phyloP scores from a whole-genome alignment of 108 stramenopile species.

The Stephanodiscus triporus region DNA sequence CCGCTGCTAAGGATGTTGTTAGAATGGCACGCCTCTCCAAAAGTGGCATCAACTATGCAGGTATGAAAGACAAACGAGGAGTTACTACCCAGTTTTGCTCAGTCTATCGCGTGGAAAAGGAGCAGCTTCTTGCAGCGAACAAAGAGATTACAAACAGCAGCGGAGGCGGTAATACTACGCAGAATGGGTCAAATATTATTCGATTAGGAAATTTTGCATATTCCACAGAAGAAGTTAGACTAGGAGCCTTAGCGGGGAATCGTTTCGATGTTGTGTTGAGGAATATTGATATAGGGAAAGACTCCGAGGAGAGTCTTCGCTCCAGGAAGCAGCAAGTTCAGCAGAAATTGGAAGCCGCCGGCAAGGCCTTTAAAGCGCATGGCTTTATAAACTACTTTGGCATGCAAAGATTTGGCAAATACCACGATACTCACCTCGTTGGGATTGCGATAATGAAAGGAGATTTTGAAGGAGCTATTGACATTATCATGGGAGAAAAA shows the following conservation, averaged over 20 bases:
- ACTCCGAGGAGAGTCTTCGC: constrained; percentile 1
- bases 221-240: constrained; percentile 60
- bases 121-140: constrained; percentile 66
- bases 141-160: constrained; percentile 18
- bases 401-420: constrained; percentile 94
- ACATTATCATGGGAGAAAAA: constrained; percentile 87
- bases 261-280: constrained; percentile 88
- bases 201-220: constrained; percentile 82
- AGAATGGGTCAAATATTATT: constrained; percentile 59
- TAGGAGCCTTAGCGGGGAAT: constrained; percentile 86
- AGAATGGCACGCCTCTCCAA: constrained; percentile 51
- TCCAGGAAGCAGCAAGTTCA: constrained; percentile 19
- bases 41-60: constrained; percentile 70
- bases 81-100: constrained; percentile 90
- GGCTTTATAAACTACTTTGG: constrained; percentile 97
- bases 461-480: constrained; percentile 76
- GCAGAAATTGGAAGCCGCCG: constrained; percentile 57
- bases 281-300: constrained; percentile 58
- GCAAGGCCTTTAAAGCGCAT: constrained; percentile 46
- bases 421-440: constrained; percentile 79
- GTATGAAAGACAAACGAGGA: constrained; percentile 95
- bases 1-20: constrained; percentile 71
- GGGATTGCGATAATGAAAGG: constrained; percentile 81
- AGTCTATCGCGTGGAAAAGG: constrained; percentile 63
- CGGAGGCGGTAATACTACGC: constrained; percentile 60